Percentiles rank a stretch among this genome's conserved stretches.
These are phyloP conservation scores for Aphanomyces astaci DNA, from an alignment of 352 stramenopile genomes.

Conservation along the genomic window DNA sequence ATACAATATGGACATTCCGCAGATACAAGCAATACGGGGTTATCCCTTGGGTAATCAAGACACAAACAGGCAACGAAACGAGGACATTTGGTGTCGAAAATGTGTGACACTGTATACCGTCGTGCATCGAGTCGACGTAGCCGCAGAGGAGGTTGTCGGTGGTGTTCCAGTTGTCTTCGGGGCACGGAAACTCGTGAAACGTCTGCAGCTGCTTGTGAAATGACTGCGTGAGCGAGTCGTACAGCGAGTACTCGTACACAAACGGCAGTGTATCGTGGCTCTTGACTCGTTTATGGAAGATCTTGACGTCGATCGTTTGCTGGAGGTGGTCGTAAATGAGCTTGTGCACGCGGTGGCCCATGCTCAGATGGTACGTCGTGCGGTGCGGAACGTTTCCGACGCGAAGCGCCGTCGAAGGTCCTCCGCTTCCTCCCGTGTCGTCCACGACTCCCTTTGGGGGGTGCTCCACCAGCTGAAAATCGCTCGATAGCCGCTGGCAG, in stretches of 20 bases:
- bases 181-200: constrained; percentile 59
- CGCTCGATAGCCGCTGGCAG: constrained; percentile 59
- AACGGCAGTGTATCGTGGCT: constrained; percentile 47
- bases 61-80: no score
- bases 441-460: constrained; percentile 27
- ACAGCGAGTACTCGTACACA: constrained; percentile 71
- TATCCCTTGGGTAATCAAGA: no score
- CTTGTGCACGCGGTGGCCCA: constrained; percentile 74
- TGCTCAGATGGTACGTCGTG: constrained; percentile 59
- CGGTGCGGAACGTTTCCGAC: constrained; percentile 21
- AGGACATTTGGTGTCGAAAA: no score
- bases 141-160: constrained; percentile 67
- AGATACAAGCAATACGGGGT: no score
- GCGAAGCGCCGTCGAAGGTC: neutral
- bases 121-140: constrained; percentile 66
- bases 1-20: no score
- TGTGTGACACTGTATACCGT: no score
- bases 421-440: constrained; percentile 1
- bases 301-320: constrained; percentile 72
- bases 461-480: constrained; percentile 69
- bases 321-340: constrained; percentile 66
- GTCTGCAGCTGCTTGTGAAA: constrained; percentile 66
- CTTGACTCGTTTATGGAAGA: constrained; percentile 52
- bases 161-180: constrained; percentile 73
- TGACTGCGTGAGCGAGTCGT: constrained; percentile 47